Percentiles rank a stretch among this genome's conserved stretches.
phyloP scores from a whole-genome alignment of 2,329 filamentous ascomycete species.

The Ceratocystis lukuohia region DNA sequence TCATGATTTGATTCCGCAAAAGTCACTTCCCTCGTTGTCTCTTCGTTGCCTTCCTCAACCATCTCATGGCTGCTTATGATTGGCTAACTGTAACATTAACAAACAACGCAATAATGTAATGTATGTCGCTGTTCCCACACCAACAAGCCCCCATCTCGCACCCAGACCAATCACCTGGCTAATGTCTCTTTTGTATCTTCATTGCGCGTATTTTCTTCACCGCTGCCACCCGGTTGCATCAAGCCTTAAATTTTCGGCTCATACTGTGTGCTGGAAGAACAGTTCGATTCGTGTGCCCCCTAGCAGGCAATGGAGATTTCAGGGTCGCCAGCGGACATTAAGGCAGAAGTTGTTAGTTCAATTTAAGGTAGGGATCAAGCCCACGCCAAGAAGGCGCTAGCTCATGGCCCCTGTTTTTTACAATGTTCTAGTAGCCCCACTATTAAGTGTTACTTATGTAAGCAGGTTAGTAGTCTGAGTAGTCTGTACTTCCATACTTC shows the following conservation, averaged over 20 bases:
- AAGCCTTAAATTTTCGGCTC: not conserved
- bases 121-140: not conserved
- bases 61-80: not conserved
- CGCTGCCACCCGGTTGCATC: not conserved
- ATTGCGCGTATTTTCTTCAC: constrained; percentile 1
- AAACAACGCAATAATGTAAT: not conserved
- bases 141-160: not conserved
- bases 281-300: not conserved
- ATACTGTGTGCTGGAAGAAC: not conserved
- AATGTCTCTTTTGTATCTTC: not conserved
- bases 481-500: not conserved
- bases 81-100: not conserved
- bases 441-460: not conserved
- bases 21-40: not conserved
- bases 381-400: constrained; percentile 2
- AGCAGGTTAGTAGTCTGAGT: not conserved
- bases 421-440: not conserved
- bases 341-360: not conserved
- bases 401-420: not conserved
- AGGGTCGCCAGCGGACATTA: constrained; percentile 5
- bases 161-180: not conserved
- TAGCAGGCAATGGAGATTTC: constrained; percentile 4
- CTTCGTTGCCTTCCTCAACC: not conserved
- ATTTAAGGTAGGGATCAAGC: constrained; percentile 1
- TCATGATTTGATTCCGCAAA: not conserved